Percentiles rank a stretch among this genome's conserved stretches.
Evolutionary conservation across 73 alveolate species (phyloP).

Genomic region (Halteria grandinella): DNA sequence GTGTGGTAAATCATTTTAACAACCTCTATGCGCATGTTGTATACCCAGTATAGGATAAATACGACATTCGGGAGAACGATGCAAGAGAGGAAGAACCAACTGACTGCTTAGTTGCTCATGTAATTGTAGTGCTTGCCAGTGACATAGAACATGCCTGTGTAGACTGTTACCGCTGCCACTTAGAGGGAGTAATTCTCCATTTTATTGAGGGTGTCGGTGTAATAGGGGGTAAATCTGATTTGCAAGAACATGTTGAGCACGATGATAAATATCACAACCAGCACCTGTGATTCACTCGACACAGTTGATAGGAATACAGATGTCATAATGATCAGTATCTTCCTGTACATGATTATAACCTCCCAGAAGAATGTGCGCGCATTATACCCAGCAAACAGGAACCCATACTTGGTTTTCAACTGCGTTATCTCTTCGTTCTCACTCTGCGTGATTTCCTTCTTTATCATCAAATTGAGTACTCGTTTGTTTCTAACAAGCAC

Average conservation of each 20-base stretch:
- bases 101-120: constrained; percentile 15
- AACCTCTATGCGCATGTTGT: constrained; percentile 18
- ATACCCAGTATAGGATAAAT: constrained; percentile 30
- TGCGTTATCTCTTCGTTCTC: too few species aligned
- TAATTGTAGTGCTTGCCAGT: constrained; percentile 49
- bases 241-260: constrained; percentile 22
- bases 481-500: background rate
- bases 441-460: too few species aligned
- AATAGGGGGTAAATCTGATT: constrained; percentile 18
- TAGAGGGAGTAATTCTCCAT: constrained; percentile 37
- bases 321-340: constrained; percentile 31
- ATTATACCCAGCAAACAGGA: constrained; percentile 49
- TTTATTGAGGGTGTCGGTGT: constrained; percentile 8
- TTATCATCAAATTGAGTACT: background rate
- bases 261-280: constrained; percentile 38
- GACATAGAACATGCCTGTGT: constrained; percentile 59
- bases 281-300: constrained; percentile 39
- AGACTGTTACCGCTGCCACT: constrained; percentile 35
- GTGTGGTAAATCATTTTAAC: background rate
- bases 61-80: constrained; percentile 46
- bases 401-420: too few species aligned
- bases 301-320: constrained; percentile 44
- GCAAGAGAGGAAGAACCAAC: constrained; percentile 27
- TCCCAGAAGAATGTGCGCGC: constrained; percentile 54
- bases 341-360: constrained; percentile 50